Evolutionary conservation across 2,329 filamentous ascomycete species (phyloP).

Genomic region (Ceratocystis cacaofunesta): DNA sequence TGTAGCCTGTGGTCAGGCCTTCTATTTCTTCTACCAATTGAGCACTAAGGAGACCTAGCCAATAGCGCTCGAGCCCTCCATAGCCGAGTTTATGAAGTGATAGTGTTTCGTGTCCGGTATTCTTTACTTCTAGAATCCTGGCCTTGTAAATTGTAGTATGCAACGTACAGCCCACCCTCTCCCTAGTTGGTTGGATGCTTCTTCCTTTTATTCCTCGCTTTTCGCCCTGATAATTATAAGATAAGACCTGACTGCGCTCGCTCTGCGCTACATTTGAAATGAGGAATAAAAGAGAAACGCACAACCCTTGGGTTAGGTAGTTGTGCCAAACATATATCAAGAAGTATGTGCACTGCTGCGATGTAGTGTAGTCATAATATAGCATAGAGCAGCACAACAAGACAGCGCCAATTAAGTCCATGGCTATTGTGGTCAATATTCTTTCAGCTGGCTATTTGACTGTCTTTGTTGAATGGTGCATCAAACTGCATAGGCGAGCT

Average conservation of each 20-base stretch:
- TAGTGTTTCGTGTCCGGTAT: background rate
- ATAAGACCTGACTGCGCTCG: no score
- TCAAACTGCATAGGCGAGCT: background rate
- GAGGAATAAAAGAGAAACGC: no score
- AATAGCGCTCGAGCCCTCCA: background rate
- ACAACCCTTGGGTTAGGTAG: no score
- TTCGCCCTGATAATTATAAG: no score
- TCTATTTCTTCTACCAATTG: background rate
- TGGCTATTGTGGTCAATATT: no score
- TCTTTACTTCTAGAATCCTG: background rate
- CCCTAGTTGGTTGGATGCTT: background rate
- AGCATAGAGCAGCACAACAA: no score
- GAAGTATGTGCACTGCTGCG: background rate
- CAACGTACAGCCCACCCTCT: background rate
- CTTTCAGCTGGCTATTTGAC: no score
- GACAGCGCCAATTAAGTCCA: no score
- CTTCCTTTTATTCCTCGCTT: background rate
- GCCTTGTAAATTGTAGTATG: background rate
- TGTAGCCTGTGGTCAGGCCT: background rate
- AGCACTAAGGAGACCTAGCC: background rate
- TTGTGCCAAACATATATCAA: no score
- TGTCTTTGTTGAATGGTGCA: background rate
- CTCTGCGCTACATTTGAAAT: no score
- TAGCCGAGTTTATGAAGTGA: background rate
- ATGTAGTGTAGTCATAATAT: no score